Evolutionary conservation across 768 basidiomycete genomes (phyloP).

Genomic region (Suillus variegatus): DNA sequence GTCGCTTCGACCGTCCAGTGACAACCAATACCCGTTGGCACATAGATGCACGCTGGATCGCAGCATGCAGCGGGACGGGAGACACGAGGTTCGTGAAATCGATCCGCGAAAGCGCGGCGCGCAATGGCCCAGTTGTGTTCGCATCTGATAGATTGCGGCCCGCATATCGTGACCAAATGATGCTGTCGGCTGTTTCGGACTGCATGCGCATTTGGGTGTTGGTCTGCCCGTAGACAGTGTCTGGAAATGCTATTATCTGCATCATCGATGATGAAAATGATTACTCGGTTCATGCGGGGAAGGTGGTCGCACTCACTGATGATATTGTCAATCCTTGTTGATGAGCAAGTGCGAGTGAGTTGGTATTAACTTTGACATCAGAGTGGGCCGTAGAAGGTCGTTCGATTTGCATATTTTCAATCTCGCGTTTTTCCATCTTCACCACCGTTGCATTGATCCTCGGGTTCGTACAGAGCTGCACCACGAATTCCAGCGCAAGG

Average conservation of each 20-base stretch:
- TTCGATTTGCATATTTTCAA: constrained; percentile 21
- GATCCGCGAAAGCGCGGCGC: constrained; percentile 53
- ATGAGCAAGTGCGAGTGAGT: constrained; percentile 7
- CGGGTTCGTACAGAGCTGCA: constrained; percentile 76
- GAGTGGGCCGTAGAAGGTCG: constrained; percentile 27
- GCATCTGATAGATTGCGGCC: constrained; percentile 9
- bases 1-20: constrained; percentile 71
- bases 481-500: constrained; percentile 79
- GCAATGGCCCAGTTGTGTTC: constrained; percentile 15
- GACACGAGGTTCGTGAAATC: constrained; percentile 59
- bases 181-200: constrained; percentile 83
- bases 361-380: constrained; percentile 29
- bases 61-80: constrained; percentile 60
- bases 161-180: constrained; percentile 70
- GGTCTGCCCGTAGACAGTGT: constrained; percentile 69
- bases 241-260: constrained; percentile 47
- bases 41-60: constrained; percentile 37
- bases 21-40: constrained; percentile 58
- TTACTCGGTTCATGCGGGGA: neutral
- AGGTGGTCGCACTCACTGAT: constrained; percentile 40
- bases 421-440: constrained; percentile 55
- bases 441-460: constrained; percentile 75
- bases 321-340: constrained; percentile 43
- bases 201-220: constrained; percentile 68
- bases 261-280: neutral